Evolutionary conservation across 768 basidiomycete genomes (phyloP).

Genomic region (Hydnomerulius pinastri): DNA sequence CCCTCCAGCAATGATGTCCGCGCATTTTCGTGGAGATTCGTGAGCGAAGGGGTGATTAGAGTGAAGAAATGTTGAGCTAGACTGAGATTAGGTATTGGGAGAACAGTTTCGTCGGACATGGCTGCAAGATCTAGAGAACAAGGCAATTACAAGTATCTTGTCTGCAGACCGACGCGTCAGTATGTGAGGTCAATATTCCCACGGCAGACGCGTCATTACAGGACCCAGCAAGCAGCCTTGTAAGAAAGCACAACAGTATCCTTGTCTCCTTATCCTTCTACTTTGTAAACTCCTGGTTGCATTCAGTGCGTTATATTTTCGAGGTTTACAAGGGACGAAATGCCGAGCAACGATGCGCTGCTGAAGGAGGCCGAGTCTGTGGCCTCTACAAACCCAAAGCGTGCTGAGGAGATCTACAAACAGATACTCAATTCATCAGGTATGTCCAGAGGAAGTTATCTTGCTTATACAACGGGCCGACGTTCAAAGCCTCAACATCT

Average conservation of each 20-base stretch:
- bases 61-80: conserved; percentile 81
- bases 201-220: conserved; percentile 9
- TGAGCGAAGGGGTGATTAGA: conserved; percentile 61
- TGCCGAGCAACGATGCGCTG: conserved; percentile 27
- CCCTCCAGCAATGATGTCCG: conserved; percentile 65
- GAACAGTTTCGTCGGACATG: conserved; percentile 85
- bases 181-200: conserved; percentile 9
- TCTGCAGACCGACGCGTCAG: conserved; percentile 19
- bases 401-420: conserved; percentile 76
- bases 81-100: conserved; percentile 84
- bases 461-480: background rate
- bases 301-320: no score
- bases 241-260: background rate
- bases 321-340: conserved; percentile 6
- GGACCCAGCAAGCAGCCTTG: background rate
- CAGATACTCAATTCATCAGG: conserved; percentile 54
- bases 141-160: background rate
- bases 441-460: conserved; percentile 16
- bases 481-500: conserved; percentile 29
- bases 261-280: background rate
- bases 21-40: conserved; percentile 68
- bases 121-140: background rate
- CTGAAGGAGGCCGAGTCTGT: conserved; percentile 52
- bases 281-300: background rate
- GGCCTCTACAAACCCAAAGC: conserved; percentile 48